Conservation (phyloP, 768 basidiomycete genomes). For the Hygrocybe coccinea region DNA sequence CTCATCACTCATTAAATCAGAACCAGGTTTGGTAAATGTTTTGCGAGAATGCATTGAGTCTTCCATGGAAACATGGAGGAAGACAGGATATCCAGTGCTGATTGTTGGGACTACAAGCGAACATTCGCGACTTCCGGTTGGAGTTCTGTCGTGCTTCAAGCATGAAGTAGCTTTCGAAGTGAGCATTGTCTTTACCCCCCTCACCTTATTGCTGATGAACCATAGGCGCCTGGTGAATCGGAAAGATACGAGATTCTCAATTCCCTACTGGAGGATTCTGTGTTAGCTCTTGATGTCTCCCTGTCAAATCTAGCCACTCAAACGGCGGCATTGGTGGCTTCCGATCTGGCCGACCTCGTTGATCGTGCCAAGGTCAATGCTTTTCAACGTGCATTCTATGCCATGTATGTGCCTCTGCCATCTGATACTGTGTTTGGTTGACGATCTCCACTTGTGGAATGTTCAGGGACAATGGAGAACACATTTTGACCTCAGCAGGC, state of each 20-base stretch:
- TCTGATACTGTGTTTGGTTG: background rate
- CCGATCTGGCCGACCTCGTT: conserved; percentile 71
- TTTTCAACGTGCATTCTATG: conserved; percentile 40
- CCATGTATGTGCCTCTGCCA: conserved; percentile 29
- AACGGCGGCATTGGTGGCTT: conserved; percentile 85
- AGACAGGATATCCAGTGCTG: conserved; percentile 66
- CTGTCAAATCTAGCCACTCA: conserved; percentile 69
- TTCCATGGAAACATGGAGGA: conserved; percentile 51
- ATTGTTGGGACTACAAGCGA: conserved; percentile 72
- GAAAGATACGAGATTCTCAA: conserved; percentile 63
- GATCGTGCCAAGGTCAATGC: conserved; percentile 52
- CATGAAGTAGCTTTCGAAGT: conserved; percentile 79
- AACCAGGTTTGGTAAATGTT: conserved; percentile 49
- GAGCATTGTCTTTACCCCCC: conserved; percentile 7
- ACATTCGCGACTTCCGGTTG: conserved; percentile 55
- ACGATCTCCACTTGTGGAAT: background rate
- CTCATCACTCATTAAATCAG: conserved; percentile 33
- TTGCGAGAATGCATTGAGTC: conserved; percentile 60
- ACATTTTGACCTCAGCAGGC: conserved; percentile 34
- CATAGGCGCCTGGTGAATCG: conserved; percentile 73
- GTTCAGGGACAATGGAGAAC: conserved; percentile 19
- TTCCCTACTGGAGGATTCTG: conserved; percentile 35
- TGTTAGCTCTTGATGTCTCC: conserved; percentile 72
- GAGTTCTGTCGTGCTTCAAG: conserved; percentile 72
- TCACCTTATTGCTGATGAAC: background rate